phyloP scores from a whole-genome alignment of 768 basidiomycete species.

The Favolaschia claudopus region DNA sequence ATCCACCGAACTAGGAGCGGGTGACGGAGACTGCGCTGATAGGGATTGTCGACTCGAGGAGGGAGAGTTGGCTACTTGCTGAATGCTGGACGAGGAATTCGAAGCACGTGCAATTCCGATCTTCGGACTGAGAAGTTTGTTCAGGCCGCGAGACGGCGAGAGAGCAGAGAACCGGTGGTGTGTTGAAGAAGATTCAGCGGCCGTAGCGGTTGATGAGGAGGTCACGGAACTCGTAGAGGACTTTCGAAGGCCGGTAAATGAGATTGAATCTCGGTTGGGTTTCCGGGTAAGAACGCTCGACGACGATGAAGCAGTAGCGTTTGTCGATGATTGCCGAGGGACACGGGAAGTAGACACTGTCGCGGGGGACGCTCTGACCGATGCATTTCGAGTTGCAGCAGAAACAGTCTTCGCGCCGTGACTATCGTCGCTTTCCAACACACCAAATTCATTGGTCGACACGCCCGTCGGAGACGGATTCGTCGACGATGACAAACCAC shows the following conservation, averaged over 20 bases:
- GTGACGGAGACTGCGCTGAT: conserved; percentile 89
- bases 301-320: conserved; percentile 49
- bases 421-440: conserved; percentile 69
- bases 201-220: conserved; percentile 64
- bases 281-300: conserved; percentile 65
- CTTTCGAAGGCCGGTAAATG: conserved; percentile 80
- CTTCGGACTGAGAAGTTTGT: conserved; percentile 83
- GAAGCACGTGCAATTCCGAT: conserved; percentile 69
- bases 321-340: conserved; percentile 71
- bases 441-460: conserved; percentile 79
- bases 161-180: conserved; percentile 81
- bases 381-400: conserved; percentile 54
- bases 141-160: conserved; percentile 85
- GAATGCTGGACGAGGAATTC: conserved; percentile 55
- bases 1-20: conserved; percentile 76
- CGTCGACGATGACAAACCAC: conserved; percentile 58
- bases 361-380: conserved; percentile 73
- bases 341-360: conserved; percentile 61
- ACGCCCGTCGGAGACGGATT: conserved; percentile 69
- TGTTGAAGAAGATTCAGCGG: conserved; percentile 44
- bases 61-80: conserved; percentile 64
- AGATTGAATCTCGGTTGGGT: conserved; percentile 79
- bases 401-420: conserved; percentile 55
- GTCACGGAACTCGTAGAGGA: conserved; percentile 84
- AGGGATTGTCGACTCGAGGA: conserved; percentile 78